Percentiles rank a stretch among this genome's conserved stretches.
Evolutionary conservation across 306 rosid genomes (phyloP).

Genomic region (Malus fusca): DNA sequence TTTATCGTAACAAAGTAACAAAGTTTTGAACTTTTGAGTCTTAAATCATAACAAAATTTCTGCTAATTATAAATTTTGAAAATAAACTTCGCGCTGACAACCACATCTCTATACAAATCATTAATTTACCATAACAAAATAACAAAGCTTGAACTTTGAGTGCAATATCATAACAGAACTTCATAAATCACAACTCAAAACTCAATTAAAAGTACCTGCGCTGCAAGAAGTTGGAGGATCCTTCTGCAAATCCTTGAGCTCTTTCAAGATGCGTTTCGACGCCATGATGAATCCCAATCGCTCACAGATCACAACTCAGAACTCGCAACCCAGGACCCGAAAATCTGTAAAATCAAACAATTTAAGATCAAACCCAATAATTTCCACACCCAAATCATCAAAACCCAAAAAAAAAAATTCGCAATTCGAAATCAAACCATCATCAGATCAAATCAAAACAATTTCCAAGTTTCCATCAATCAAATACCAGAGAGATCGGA

Average conservation of each 20-base stretch:
- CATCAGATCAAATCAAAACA: not conserved
- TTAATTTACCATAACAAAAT: not conserved
- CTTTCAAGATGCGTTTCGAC: slow-evolving; percentile 71
- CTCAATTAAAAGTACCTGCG: slow-evolving; percentile 37
- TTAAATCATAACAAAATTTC: too few relatives aligned
- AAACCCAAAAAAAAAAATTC: not conserved
- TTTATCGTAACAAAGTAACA: too few relatives aligned
- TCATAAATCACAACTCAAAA: not conserved
- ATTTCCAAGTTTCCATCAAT: not conserved
- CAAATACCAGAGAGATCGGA: slow-evolving; percentile 12
- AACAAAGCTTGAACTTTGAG: too few relatives aligned
- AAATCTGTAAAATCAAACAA: not conserved
- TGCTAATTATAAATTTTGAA: too few relatives aligned
- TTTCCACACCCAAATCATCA: not conserved
- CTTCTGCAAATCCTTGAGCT: slow-evolving; percentile 72
- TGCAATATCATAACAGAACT: not conserved
- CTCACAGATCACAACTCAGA: not conserved
- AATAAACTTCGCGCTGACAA: too few relatives aligned
- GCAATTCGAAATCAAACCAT: too few relatives aligned
- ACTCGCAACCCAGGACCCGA: not conserved
- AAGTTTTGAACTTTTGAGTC: too few relatives aligned
- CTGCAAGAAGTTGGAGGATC: slow-evolving; percentile 88
- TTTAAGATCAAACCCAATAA: not conserved
- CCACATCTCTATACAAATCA: too few relatives aligned
- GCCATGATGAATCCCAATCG: slow-evolving; percentile 35